Percentiles rank a stretch among this genome's conserved stretches.
Evolutionary conservation across 2,329 filamentous ascomycete genomes (phyloP).

Genomic region (Nothopassalora personata): DNA sequence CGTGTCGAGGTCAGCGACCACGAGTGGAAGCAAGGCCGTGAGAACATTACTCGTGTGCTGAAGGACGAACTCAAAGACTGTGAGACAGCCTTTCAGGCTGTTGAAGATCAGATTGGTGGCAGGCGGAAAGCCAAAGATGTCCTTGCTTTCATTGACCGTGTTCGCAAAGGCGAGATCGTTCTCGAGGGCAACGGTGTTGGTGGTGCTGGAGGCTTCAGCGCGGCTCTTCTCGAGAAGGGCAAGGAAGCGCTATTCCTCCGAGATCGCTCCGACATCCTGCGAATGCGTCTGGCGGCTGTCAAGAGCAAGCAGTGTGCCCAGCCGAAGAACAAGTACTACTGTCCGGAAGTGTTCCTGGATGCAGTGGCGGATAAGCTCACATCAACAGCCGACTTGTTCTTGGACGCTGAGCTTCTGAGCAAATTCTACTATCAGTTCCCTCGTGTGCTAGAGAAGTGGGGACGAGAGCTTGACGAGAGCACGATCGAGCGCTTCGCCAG

Average conservation of each 20-base stretch:
- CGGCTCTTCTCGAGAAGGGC: constrained; percentile 70
- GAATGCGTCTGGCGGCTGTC: constrained; percentile 80
- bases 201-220: constrained; percentile 89
- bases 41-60: constrained; percentile 74
- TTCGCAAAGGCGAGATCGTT: constrained; percentile 75
- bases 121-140: constrained; percentile 84
- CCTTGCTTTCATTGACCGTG: constrained; percentile 83
- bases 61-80: constrained; percentile 83
- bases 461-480: constrained; percentile 63
- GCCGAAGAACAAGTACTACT: constrained; percentile 89
- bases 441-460: constrained; percentile 77
- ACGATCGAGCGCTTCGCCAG: constrained; percentile 87
- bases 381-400: constrained; percentile 88
- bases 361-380: constrained; percentile 93
- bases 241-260: constrained; percentile 91
- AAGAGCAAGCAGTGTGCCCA: constrained; percentile 84
- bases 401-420: constrained; percentile 91
- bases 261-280: constrained; percentile 82
- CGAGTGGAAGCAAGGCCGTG: constrained; percentile 81
- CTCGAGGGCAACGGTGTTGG: constrained; percentile 75
- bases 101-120: constrained; percentile 75
- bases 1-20: constrained; percentile 89
- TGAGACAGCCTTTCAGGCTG: constrained; percentile 66
- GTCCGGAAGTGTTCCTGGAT: constrained; percentile 95
- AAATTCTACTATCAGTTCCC: constrained; percentile 98